Percentiles rank a stretch among this genome's conserved stretches.
Evolutionary conservation across 768 basidiomycete species (phyloP).

Genomic region (Polyporus arcularius): DNA sequence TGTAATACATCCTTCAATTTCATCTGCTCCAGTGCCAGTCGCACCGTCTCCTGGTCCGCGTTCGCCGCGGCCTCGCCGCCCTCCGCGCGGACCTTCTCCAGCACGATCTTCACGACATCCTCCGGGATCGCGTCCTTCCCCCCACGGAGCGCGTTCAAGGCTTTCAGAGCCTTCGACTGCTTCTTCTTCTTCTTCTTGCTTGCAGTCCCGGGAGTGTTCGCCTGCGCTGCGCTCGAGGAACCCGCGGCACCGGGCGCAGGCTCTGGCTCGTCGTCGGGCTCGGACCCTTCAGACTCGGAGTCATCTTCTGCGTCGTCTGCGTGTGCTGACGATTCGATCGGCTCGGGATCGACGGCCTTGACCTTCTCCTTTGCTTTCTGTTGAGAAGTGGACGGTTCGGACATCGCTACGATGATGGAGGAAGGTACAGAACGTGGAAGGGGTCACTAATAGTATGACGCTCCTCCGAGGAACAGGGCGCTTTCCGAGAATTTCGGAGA

Average conservation of each 20-base stretch:
- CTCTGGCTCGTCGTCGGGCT: slow-evolving; percentile 35
- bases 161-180: slow-evolving; percentile 66
- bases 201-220: slow-evolving; percentile 36
- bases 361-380: slow-evolving; percentile 42
- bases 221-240: slow-evolving; percentile 19
- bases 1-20: slow-evolving; percentile 85
- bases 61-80: slow-evolving; percentile 43
- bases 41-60: slow-evolving; percentile 65
- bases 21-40: slow-evolving; percentile 70
- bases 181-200: slow-evolving; percentile 91
- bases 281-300: slow-evolving; percentile 11
- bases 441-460: too few relatives aligned
- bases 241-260: slow-evolving; percentile 23
- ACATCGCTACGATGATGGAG: slow-evolving; percentile 11
- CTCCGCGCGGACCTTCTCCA: slow-evolving; percentile 65
- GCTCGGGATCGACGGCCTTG: slow-evolving; percentile 41
- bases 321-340: not conserved
- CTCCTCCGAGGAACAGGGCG: not conserved
- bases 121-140: slow-evolving; percentile 52
- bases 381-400: slow-evolving; percentile 33
- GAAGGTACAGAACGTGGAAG: not conserved
- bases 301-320: slow-evolving; percentile 19
- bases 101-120: slow-evolving; percentile 63
- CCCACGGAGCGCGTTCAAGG: slow-evolving; percentile 48
- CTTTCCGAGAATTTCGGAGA: too few relatives aligned